These are phyloP conservation scores for Boletus fagicola DNA, from an alignment of 768 basidiomycete species.

Conservation along the genomic window DNA sequence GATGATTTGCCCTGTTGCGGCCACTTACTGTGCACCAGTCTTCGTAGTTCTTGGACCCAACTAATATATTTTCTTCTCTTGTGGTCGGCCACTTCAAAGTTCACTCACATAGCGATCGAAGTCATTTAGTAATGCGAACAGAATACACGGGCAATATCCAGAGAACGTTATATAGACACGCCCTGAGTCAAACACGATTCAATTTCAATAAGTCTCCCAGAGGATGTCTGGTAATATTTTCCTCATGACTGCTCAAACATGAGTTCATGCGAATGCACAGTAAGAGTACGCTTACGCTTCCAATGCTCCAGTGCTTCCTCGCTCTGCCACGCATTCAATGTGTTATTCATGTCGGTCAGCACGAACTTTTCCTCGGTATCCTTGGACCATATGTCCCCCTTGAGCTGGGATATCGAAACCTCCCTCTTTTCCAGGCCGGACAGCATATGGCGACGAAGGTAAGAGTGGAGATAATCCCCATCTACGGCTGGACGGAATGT, in stretches of 20 bases:
- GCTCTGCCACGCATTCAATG: constrained; percentile 64
- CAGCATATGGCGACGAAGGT: constrained; percentile 62
- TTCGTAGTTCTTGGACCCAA: background rate
- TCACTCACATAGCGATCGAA: background rate
- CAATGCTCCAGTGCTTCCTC: constrained; percentile 70
- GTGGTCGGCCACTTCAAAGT: background rate
- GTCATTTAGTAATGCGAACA: background rate
- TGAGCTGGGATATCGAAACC: constrained; percentile 45
- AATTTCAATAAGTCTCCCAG: constrained; percentile 81
- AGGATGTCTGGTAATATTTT: constrained; percentile 64
- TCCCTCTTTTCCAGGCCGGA: constrained; percentile 52
- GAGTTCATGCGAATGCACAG: constrained; percentile 2
- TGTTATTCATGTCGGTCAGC: constrained; percentile 61
- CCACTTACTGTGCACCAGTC: background rate
- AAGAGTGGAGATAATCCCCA: constrained; percentile 68
- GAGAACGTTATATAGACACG: background rate
- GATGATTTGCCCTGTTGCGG: too few relatives aligned
- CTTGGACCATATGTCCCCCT: constrained; percentile 18
- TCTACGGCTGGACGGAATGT: constrained; percentile 54
- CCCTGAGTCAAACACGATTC: constrained; percentile 12
- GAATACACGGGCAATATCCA: background rate
- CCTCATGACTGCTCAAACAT: constrained; percentile 62
- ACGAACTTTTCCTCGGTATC: constrained; percentile 46
- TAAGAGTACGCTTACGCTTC: constrained; percentile 50
- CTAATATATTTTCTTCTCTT: background rate